Percentiles rank a stretch among this genome's conserved stretches.
Conservation (phyloP, 306 rosid genomes). For the Datisca glomerata region DNA sequence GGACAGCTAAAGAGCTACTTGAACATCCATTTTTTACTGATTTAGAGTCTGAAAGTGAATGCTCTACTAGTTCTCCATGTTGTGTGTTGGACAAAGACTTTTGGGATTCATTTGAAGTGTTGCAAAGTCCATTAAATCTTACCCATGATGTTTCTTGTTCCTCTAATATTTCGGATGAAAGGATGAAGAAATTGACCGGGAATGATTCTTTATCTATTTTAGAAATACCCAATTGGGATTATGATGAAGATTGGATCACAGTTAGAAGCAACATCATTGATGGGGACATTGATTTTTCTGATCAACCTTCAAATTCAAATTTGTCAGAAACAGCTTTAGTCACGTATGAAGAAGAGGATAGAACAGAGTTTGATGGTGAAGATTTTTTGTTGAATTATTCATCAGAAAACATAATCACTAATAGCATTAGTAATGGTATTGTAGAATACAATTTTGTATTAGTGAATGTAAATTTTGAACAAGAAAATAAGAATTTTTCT, state of each 20-base stretch:
- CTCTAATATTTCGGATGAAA: conserved; percentile 17
- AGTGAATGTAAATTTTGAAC: conserved; percentile 9
- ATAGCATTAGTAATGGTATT: conserved; percentile 8
- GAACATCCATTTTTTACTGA: conserved; percentile 34
- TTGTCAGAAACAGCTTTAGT: background rate
- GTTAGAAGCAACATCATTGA: conserved; percentile 21
- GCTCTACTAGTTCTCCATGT: conserved; percentile 24
- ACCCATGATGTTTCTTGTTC: conserved; percentile 8
- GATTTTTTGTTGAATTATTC: conserved; percentile 10
- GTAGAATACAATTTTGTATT: conserved; percentile 15
- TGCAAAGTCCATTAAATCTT: conserved; percentile 6
- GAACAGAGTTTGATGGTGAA: conserved; percentile 11
- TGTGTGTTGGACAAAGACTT: conserved; percentile 34
- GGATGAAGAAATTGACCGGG: conserved; percentile 22
- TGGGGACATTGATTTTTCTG: conserved; percentile 2
- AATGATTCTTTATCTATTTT: too few relatives aligned
- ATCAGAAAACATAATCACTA: conserved; percentile 2
- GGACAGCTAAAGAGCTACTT: conserved; percentile 30
- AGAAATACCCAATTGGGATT: conserved; percentile 22
- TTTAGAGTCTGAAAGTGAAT: conserved; percentile 1
- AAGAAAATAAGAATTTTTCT: background rate
- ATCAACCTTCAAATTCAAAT: conserved; percentile 5
- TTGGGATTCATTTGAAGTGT: conserved; percentile 29
- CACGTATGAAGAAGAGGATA: conserved; percentile 8
- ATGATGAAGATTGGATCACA: conserved; percentile 27